phyloP scores from a whole-genome alignment of 305 asterid species.

The Coffea humblotiana region DNA sequence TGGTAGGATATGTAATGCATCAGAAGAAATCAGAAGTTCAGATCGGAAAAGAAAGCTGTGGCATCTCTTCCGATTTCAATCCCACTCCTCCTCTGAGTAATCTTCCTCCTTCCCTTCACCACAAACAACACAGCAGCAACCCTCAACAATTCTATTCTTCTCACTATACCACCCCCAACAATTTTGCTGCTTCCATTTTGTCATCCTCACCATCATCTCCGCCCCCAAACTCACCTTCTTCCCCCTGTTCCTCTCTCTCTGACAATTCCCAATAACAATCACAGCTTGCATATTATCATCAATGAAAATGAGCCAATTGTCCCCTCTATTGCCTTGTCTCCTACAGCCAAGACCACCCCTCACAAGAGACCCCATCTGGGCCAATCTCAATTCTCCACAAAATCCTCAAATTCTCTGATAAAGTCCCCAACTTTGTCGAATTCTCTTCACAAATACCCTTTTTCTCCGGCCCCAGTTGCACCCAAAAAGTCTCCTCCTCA shows the following conservation, averaged over 20 bases:
- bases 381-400: conserved; percentile 42
- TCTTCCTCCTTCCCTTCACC: conserved; percentile 52
- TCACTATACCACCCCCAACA: conserved; percentile 12
- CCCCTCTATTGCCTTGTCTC: conserved; percentile 14
- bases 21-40: conserved; percentile 97
- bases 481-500: conserved; percentile 28
- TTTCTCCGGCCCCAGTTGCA: conserved; percentile 36
- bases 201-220: conserved; percentile 16
- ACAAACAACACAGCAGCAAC: conserved; percentile 39
- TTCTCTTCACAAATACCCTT: conserved; percentile 55
- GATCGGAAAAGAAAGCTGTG: conserved; percentile 99
- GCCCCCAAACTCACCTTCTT: conserved; percentile 31
- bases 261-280: conserved; percentile 13
- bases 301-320: conserved; percentile 39
- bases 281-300: conserved; percentile 59
- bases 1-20: conserved; percentile 78
- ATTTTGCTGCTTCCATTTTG: conserved; percentile 19
- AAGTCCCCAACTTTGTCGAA: conserved; percentile 62
- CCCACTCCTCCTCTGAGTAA: conserved; percentile 58
- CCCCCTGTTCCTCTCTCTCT: conserved; percentile 34
- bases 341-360: conserved; percentile 66
- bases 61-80: conserved; percentile 99
- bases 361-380: conserved; percentile 68
- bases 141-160: conserved; percentile 24
- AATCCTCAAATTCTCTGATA: conserved; percentile 40